Base-by-base conservation (phyloP, 176 grass and related monocot genomes). In the Poa pratensis region DNA sequence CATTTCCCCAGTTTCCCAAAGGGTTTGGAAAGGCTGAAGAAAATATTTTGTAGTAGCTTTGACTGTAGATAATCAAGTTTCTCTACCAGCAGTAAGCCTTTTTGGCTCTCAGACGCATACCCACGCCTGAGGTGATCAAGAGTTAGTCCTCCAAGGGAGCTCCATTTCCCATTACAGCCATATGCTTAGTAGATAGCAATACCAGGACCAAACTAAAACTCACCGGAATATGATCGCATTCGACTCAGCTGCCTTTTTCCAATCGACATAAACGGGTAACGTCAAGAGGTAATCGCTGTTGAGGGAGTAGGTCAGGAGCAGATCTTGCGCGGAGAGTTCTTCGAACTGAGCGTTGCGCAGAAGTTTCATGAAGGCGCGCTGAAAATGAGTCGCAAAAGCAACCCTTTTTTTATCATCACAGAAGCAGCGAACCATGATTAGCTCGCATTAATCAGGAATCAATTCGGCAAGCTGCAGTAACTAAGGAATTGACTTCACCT, bases 171-270 rank as follows among this genome's bases (percentile, higher is more conserved):
- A 57, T 57, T 57, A 8, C 7, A n/a, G 19, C 19, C 0, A 43
- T 51, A 59, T 35, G 26, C 5, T 48, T n/a, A 86, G 53, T 14
- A 57, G 27, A 37, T 19, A 46, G 3, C 11, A 74, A 73, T 74
- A 7, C 59, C 20, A 24, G 51, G 19, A 23, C 6, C 65, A 67
- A 19, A 35, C 1, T 54, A 53, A n/a, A 14, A 32, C 64, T 71
- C 19, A 92, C 96, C 93, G 87, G 86, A 98, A 98, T 92, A 98
- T 95, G 50, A 98, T 98, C 0, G 91, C 93, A 15, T 98, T 98
- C 2, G 93, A 98, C 32, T 94, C 73, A 26, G 90, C 92, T 52
- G 93, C 89, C 66, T 69, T 95, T 52, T 98, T 95, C 96, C 96
- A 98, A 5, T 98, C 93, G 1, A 98, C 88, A 28, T 94, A 95